These are phyloP conservation scores for Monosporascus sp. DNA, from an alignment of 2,329 filamentous ascomycete genomes.

Conservation along the genomic window DNA sequence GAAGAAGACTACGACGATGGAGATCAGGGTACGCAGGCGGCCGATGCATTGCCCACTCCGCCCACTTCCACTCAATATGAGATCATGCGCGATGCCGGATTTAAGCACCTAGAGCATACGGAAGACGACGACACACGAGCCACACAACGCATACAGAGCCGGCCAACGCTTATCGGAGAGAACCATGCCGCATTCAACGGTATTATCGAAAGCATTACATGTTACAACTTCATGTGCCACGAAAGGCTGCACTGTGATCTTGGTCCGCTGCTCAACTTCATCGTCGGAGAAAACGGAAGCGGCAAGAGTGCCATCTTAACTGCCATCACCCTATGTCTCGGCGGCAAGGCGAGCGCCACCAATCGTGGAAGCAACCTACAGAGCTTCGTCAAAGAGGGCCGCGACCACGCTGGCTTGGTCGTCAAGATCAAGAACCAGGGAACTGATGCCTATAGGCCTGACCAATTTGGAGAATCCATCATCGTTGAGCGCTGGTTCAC, in stretches of 20 bases:
- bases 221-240: conserved; percentile 97
- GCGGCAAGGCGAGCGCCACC: conserved; percentile 86
- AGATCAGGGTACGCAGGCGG: conserved; percentile 23
- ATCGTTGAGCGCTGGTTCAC: conserved; percentile 88
- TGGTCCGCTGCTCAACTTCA: conserved; percentile 96
- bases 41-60: conserved; percentile 19
- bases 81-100: conserved; percentile 52
- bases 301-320: conserved; percentile 96
- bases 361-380: conserved; percentile 89
- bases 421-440: conserved; percentile 92
- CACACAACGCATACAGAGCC: conserved; percentile 56
- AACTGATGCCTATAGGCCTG: conserved; percentile 73
- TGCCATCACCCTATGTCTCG: conserved; percentile 88
- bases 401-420: conserved; percentile 67
- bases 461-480: conserved; percentile 79
- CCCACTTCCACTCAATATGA: conserved; percentile 57
- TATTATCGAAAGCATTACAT: conserved; percentile 81
- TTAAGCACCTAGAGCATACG: conserved; percentile 49
- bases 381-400: conserved; percentile 83
- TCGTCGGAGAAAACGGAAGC: conserved; percentile 95
- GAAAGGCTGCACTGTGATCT: conserved; percentile 72
- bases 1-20: conserved; percentile 25
- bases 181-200: conserved; percentile 77
- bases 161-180: conserved; percentile 45
- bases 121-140: conserved; percentile 58